Percentiles rank a stretch among this genome's conserved stretches.
Evolutionary conservation across 2,329 filamentous ascomycete genomes (phyloP).

Genomic region (Trichoderma arundinaceum): DNA sequence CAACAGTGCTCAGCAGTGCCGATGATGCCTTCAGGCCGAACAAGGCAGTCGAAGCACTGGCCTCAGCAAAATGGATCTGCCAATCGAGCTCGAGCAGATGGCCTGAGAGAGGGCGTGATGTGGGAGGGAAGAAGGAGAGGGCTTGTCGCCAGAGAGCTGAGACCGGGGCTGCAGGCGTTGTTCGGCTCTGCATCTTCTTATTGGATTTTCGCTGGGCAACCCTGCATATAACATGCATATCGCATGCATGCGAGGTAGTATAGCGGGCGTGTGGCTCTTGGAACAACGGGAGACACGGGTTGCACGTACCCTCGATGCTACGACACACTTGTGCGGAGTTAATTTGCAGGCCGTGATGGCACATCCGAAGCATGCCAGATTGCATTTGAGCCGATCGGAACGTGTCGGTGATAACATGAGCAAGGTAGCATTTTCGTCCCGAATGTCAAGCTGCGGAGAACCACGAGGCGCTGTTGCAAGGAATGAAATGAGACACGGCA

Average conservation of each 20-base stretch:
- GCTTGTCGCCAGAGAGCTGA: constrained; percentile 7
- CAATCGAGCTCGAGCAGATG: background rate
- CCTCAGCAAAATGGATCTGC: background rate
- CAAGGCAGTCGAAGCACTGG: background rate
- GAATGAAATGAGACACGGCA: background rate
- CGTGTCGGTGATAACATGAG: background rate
- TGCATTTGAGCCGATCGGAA: background rate
- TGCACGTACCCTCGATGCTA: background rate
- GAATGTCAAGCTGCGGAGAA: background rate
- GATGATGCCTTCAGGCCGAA: background rate
- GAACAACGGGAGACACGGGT: background rate
- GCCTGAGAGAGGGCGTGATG: background rate
- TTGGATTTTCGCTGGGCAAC: constrained; percentile 13
- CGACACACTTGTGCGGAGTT: background rate
- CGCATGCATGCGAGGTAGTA: constrained; percentile 19
- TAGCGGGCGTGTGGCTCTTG: background rate
- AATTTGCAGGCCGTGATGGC: background rate
- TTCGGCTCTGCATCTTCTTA: background rate
- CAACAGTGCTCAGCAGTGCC: background rate
- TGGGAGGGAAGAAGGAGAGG: background rate
- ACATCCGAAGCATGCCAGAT: background rate
- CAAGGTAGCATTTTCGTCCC: background rate
- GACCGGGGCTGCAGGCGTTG: constrained; percentile 1
- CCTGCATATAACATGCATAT: constrained; percentile 16
- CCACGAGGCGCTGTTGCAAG: background rate